Percentiles rank a stretch among this genome's conserved stretches.
Evolutionary conservation across 305 asterid genomes (phyloP).

Genomic region (Fraxinus xanthoxyloides): DNA sequence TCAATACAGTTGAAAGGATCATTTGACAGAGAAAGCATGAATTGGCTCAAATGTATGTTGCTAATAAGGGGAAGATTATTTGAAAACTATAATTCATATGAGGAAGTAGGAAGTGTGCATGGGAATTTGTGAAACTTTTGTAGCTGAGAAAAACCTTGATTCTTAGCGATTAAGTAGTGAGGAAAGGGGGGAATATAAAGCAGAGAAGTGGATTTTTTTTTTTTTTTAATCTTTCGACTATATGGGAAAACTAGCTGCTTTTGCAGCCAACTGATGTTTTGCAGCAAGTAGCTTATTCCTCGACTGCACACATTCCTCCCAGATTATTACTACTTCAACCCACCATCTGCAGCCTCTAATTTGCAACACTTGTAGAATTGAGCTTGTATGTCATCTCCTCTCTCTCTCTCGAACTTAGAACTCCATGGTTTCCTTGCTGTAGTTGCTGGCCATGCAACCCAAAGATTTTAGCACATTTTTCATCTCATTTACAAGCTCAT

Average conservation of each 20-base stretch:
- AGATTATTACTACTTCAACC: not conserved
- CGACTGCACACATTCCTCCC: not conserved
- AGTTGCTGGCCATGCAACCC: not conserved
- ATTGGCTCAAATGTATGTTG: not conserved
- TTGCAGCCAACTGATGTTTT: not conserved
- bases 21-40: not conserved
- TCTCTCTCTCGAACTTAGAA: not conserved
- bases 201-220: constrained; percentile 5
- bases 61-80: not conserved
- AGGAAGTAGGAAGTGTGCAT: not conserved
- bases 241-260: not conserved
- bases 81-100: not conserved
- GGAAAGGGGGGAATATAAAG: constrained; percentile 1
- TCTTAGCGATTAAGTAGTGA: not conserved
- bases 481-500: not conserved
- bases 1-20: not conserved
- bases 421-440: not conserved
- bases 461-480: constrained; percentile 7
- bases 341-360: not conserved
- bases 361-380: not conserved
- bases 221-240: not conserved
- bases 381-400: not conserved
- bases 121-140: not conserved
- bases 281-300: not conserved
- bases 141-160: not conserved